phyloP scores from a whole-genome alignment of 768 basidiomycete genomes.

The Xerocomellus dryophilus region DNA sequence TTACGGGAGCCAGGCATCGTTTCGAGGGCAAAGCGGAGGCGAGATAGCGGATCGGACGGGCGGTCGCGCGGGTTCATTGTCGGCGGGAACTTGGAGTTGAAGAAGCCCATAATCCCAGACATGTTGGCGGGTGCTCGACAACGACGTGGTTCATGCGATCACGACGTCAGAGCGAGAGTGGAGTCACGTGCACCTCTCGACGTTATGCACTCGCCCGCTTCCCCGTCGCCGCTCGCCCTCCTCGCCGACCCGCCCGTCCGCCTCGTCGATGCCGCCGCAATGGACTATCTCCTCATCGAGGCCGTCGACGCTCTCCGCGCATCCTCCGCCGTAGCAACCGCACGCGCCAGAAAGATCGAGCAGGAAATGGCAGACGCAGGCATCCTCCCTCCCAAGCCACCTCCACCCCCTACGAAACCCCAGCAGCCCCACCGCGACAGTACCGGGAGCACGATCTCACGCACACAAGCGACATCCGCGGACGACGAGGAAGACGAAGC shows the following conservation, averaged over 20 bases:
- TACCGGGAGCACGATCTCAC: constrained; percentile 27
- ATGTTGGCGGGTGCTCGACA: constrained; percentile 11
- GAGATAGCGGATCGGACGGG: constrained; percentile 60
- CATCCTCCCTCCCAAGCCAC: constrained; percentile 52
- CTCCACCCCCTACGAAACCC: constrained; percentile 40
- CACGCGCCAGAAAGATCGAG: constrained; percentile 63
- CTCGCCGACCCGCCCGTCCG: constrained; percentile 63
- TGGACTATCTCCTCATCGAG: constrained; percentile 87
- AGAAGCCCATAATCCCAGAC: constrained; percentile 45
- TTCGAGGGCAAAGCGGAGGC: constrained; percentile 73
- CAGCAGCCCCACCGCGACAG: constrained; percentile 35
- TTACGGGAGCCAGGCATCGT: constrained; percentile 79
- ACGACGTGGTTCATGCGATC: constrained; percentile 1
- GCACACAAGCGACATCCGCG: constrained; percentile 10
- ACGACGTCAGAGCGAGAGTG: not conserved
- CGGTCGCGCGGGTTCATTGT: constrained; percentile 57
- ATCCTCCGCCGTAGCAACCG: constrained; percentile 70
- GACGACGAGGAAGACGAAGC: constrained; percentile 73
- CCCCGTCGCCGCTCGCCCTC: constrained; percentile 34
- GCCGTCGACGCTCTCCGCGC: constrained; percentile 70
- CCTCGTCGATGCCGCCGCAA: constrained; percentile 65
- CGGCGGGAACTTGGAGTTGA: constrained; percentile 48
- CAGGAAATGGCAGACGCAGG: constrained; percentile 78
- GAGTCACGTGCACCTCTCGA: not conserved
- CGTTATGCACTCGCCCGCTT: constrained; percentile 18